Evolutionary conservation across 768 basidiomycete genomes (phyloP).

Genomic region (Floccularia luteovirens): DNA sequence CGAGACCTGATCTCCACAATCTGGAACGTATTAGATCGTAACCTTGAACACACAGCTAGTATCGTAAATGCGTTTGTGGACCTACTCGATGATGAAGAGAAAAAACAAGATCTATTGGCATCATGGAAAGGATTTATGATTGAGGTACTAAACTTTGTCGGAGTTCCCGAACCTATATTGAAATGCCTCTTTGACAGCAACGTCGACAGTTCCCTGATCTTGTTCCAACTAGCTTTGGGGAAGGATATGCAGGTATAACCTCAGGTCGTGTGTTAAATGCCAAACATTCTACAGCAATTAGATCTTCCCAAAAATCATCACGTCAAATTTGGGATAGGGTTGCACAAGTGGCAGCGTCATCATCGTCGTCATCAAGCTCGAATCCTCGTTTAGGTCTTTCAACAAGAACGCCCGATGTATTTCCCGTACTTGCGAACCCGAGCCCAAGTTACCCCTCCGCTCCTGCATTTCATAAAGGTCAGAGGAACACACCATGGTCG

Average conservation of each 20-base stretch:
- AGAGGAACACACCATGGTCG: conserved; percentile 59
- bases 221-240: conserved; percentile 44
- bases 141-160: conserved; percentile 69
- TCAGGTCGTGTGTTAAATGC: conserved; percentile 80
- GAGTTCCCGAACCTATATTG: conserved; percentile 1
- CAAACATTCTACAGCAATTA: conserved; percentile 63
- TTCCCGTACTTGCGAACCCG: conserved; percentile 19
- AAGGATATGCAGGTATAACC: conserved; percentile 73
- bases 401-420: conserved; percentile 19
- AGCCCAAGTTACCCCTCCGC: conserved; percentile 10
- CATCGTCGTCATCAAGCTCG: conserved; percentile 26
- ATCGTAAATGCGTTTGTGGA: conserved; percentile 71
- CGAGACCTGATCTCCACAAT: conserved; percentile 83
- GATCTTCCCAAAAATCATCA: conserved; percentile 48
- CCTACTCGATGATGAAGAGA: conserved; percentile 76
- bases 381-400: too few relatives aligned
- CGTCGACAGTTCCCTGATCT: conserved; percentile 82
- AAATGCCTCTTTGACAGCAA: conserved; percentile 45
- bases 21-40: conserved; percentile 54
- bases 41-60: conserved; percentile 66
- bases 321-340: conserved; percentile 82
- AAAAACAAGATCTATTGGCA: conserved; percentile 63
- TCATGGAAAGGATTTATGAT: conserved; percentile 83
- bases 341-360: conserved; percentile 64
- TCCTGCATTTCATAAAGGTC: conserved; percentile 33